Conservation (phyloP, 352 stramenopile genomes). For the Globisporangium barbulae region DNA sequence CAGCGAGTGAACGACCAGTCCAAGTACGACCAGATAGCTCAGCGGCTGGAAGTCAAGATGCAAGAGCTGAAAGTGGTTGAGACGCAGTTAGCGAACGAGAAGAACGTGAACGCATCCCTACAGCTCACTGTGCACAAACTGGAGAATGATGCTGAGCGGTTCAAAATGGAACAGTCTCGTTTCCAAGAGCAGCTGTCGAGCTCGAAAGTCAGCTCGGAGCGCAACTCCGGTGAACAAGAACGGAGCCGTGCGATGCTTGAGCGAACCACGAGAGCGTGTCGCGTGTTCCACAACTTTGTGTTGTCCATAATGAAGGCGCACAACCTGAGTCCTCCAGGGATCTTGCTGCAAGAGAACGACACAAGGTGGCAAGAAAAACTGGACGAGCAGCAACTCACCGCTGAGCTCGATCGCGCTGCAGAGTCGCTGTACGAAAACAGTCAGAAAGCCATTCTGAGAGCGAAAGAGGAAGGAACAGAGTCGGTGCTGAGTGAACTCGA, state of each 20-base stretch:
- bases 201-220: slow-evolving; percentile 28
- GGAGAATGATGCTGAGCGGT: slow-evolving; percentile 32
- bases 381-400: slow-evolving; percentile 32
- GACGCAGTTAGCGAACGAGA: slow-evolving; percentile 19
- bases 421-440: slow-evolving; percentile 26
- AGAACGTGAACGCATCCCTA: slow-evolving; percentile 26
- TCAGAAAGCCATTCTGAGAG: slow-evolving; percentile 24
- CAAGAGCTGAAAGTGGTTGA: slow-evolving; percentile 34
- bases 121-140: slow-evolving; percentile 32
- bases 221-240: slow-evolving; percentile 22
- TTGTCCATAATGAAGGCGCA: slow-evolving; percentile 21
- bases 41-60: slow-evolving; percentile 39
- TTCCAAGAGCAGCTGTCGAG: slow-evolving; percentile 38
- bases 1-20: slow-evolving; percentile 52
- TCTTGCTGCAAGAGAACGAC: slow-evolving; percentile 15
- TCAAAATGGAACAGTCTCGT: slow-evolving; percentile 30
- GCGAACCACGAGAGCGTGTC: slow-evolving; percentile 22
- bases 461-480: slow-evolving; percentile 25
- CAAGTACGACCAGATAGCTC: slow-evolving; percentile 48
- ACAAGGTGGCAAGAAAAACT: slow-evolving; percentile 16
- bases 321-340: slow-evolving; percentile 11
- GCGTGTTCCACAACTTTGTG: slow-evolving; percentile 30
- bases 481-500: slow-evolving; percentile 44
- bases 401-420: slow-evolving; percentile 26
- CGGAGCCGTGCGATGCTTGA: slow-evolving; percentile 20